Base-by-base conservation (phyloP, 2,329 filamentous ascomycete species). In the Ophiostoma sp. region DNA sequence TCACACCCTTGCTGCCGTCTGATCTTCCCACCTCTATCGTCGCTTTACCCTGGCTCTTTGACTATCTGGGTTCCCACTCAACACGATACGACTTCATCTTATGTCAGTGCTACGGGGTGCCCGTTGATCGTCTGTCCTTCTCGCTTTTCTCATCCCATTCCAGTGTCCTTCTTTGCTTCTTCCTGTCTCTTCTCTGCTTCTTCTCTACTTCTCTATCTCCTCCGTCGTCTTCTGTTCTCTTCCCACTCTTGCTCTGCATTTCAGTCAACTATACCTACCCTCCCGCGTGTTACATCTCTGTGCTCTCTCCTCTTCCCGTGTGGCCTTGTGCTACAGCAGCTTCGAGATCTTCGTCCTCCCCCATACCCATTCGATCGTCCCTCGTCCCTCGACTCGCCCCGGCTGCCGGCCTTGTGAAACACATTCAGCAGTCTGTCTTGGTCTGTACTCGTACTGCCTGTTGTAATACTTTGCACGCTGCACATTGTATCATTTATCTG, bases 371-470 rank as follows among this genome's bases (percentile, higher is more conserved):
- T 27, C 27, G n/a, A 36, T 63, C 38, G 16, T 42, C 16, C 38
- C 60, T 42, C 60, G 60, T 63, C 11, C 60, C 60, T 63, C 60
- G 60, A 63, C 40, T 63, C 60, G 60, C 42, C 60, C 60, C 60
- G 60, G 60, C 60, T n/a, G 36, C 40, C 60, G 60, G 60, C 60
- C n/a, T 11, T 36, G 40, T 63, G 36, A 36, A 42, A 63, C 60
- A 41, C 16, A 40, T 9, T 8, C 16, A 27, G n/a, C 36, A 42
- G 38, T 62, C 27, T 60, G 55, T 60, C 55, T 60, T 38, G 7
- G 7, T 60, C 55, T 60, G 55, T 60, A 36, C 12, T 18, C 60
- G 47, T 52, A 14, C 49, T 27, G 16, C 16, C 45, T 18, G 49
- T 18, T 27, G 49, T 36, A 55, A 11, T 27, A 12, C 49, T 55